Percentiles rank a stretch among this genome's conserved stretches.
phyloP scores from a whole-genome alignment of 768 basidiomycete species.

The Thelephora aurantiotincta region DNA sequence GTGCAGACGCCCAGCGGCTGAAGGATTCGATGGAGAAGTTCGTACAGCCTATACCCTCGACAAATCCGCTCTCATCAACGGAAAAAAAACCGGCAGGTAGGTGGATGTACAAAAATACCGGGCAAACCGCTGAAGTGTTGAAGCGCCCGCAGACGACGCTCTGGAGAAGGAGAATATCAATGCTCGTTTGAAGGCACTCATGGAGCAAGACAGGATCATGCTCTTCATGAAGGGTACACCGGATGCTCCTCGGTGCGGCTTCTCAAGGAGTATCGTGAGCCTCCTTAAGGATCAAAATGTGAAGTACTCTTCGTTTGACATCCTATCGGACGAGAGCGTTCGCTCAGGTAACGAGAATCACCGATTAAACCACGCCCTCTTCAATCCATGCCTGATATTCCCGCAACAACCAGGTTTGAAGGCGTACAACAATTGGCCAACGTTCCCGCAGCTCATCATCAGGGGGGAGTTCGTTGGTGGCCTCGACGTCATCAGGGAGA shows the following conservation, averaged over 20 bases:
- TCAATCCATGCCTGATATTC: neutral
- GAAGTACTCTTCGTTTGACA: conserved; percentile 43
- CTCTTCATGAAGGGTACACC: conserved; percentile 58
- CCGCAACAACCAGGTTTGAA: conserved; percentile 27
- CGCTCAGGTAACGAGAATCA: conserved; percentile 22
- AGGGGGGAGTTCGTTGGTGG: conserved; percentile 94
- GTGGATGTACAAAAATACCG: too few relatives aligned
- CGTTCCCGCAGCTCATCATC: conserved; percentile 54
- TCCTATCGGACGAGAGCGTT: conserved; percentile 41
- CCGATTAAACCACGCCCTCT: neutral
- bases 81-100: conserved; percentile 12
- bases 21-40: conserved; percentile 48
- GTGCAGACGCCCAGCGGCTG: conserved; percentile 63
- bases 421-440: conserved; percentile 50
- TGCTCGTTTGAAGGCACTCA: conserved; percentile 48
- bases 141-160: conserved; percentile 7
- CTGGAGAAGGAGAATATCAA: conserved; percentile 59
- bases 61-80: conserved; percentile 35
- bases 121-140: too few relatives aligned
- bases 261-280: conserved; percentile 41
- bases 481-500: conserved; percentile 82
- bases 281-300: conserved; percentile 33
- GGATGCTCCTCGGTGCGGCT: conserved; percentile 47
- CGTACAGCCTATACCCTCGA: conserved; percentile 17
- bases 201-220: conserved; percentile 53